These are phyloP conservation scores for Coemansia sp. DNA, from an alignment of 192 early-diverging fungal species.

Conservation along the genomic window DNA sequence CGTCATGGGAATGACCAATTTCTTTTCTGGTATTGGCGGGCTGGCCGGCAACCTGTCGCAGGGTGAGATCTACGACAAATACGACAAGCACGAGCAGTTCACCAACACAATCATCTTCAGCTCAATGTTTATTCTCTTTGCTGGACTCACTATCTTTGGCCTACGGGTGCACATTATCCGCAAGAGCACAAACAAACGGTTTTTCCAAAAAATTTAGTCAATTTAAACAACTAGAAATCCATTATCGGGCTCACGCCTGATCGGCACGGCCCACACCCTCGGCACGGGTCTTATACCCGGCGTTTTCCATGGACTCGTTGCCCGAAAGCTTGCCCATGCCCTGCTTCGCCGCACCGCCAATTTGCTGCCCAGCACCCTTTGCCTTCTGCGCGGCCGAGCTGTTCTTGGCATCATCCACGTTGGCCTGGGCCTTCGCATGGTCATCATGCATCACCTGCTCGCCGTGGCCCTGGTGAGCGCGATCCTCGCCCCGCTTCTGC, in stretches of 20 bases:
- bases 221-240: not conserved
- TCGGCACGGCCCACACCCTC: not conserved
- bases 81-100: slow-evolving; percentile 33
- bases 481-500: slow-evolving; percentile 2
- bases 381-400: slow-evolving; percentile 5
- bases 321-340: not conserved
- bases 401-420: slow-evolving; percentile 6
- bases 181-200: not conserved
- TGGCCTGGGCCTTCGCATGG: not conserved
- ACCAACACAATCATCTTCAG: slow-evolving; percentile 47
- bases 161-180: slow-evolving; percentile 22
- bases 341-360: not conserved
- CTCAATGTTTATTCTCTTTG: slow-evolving; percentile 40
- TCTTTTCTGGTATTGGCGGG: slow-evolving; percentile 38
- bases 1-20: slow-evolving; percentile 42
- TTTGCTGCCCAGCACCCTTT: not conserved
- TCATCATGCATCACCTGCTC: not conserved
- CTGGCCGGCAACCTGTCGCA: slow-evolving; percentile 40
- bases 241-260: not conserved
- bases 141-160: slow-evolving; percentile 11
- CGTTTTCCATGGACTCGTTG: not conserved
- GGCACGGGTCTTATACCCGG: not conserved
- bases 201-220: slow-evolving; percentile 13
- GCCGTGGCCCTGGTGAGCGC: not conserved
- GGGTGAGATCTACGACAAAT: slow-evolving; percentile 45